Percentiles rank a stretch among this genome's conserved stretches.
Conservation (phyloP, 2,329 filamentous ascomycete genomes). For the Cladophialophora yegresii region DNA sequence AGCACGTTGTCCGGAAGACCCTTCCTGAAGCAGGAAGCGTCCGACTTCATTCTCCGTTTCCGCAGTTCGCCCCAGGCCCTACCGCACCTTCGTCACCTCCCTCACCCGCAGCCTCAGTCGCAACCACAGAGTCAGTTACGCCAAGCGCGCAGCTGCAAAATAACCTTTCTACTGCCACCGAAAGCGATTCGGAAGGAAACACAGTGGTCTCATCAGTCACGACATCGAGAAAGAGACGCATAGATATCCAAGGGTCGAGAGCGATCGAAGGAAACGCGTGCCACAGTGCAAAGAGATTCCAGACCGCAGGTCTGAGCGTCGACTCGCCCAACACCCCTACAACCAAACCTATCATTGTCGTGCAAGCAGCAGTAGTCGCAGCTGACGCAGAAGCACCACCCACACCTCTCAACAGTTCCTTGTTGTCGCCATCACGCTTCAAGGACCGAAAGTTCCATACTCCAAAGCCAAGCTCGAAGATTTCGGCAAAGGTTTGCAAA, state of each 20-base stretch:
- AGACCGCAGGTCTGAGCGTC: slow-evolving; percentile 20
- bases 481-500: slow-evolving; percentile 5
- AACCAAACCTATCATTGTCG: slow-evolving; percentile 22
- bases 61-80: slow-evolving; percentile 1
- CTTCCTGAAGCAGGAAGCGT: neutral
- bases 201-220: slow-evolving; percentile 8
- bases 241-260: slow-evolving; percentile 16
- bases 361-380: slow-evolving; percentile 20
- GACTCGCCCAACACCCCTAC: slow-evolving; percentile 16
- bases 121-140: slow-evolving; percentile 4
- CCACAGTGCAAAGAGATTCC: slow-evolving; percentile 10
- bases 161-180: slow-evolving; percentile 6
- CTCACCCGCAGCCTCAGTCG: slow-evolving; percentile 2
- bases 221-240: slow-evolving; percentile 21
- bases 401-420: slow-evolving; percentile 14
- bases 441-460: slow-evolving; percentile 21
- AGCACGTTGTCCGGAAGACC: neutral
- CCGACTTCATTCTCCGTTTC: slow-evolving; percentile 18
- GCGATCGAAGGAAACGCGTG: neutral
- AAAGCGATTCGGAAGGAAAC: slow-evolving; percentile 20
- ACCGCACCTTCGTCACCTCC: slow-evolving; percentile 8
- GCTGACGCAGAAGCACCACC: slow-evolving; percentile 12
- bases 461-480: slow-evolving; percentile 12
- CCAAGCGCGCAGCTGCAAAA: slow-evolving; percentile 15
- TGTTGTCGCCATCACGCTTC: slow-evolving; percentile 27